These are phyloP conservation scores for Colletotrichum abscissum DNA, from an alignment of 2,329 filamentous ascomycete species.

Conservation along the genomic window DNA sequence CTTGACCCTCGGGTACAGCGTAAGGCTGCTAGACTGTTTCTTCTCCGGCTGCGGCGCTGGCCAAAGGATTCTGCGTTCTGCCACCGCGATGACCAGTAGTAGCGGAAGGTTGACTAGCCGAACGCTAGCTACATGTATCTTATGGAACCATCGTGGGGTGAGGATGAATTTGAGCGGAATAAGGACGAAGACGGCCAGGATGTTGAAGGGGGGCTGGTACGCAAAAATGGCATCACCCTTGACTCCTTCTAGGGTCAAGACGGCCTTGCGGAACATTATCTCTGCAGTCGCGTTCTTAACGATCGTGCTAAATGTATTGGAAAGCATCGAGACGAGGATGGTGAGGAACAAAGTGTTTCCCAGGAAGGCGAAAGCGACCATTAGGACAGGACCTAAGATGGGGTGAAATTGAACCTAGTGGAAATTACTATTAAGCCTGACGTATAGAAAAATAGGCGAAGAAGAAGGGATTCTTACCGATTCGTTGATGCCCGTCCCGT, in stretches of 20 bases:
- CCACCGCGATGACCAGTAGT: constrained; percentile 75
- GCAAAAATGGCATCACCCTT: constrained; percentile 87
- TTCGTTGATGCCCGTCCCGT: constrained; percentile 73
- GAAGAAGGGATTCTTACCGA: constrained; percentile 52
- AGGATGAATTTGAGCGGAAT: constrained; percentile 83
- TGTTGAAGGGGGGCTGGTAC: constrained; percentile 86
- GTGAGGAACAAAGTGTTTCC: constrained; percentile 92
- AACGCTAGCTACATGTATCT: constrained; percentile 84
- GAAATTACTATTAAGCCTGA: constrained; percentile 28
- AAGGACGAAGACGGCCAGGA: constrained; percentile 78
- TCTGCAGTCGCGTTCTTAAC: constrained; percentile 83
- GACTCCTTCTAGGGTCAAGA: constrained; percentile 86
- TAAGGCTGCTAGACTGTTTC: constrained; percentile 37
- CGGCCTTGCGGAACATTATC: constrained; percentile 83
- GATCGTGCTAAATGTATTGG: constrained; percentile 84
- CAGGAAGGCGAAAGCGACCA: constrained; percentile 87
- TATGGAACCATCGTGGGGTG: constrained; percentile 88
- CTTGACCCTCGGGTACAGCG: constrained; percentile 41
- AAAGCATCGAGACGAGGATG: constrained; percentile 87
- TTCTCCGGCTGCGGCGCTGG: constrained; percentile 38
- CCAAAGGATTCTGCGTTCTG: constrained; percentile 79
- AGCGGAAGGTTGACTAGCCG: constrained; percentile 81
- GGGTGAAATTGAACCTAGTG: constrained; percentile 76
- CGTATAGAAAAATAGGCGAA: not conserved
- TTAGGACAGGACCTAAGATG: constrained; percentile 81